Evolutionary conservation across 2,329 filamentous ascomycete genomes (phyloP).

Genomic region (Paraphoma chrysanthemicola): DNA sequence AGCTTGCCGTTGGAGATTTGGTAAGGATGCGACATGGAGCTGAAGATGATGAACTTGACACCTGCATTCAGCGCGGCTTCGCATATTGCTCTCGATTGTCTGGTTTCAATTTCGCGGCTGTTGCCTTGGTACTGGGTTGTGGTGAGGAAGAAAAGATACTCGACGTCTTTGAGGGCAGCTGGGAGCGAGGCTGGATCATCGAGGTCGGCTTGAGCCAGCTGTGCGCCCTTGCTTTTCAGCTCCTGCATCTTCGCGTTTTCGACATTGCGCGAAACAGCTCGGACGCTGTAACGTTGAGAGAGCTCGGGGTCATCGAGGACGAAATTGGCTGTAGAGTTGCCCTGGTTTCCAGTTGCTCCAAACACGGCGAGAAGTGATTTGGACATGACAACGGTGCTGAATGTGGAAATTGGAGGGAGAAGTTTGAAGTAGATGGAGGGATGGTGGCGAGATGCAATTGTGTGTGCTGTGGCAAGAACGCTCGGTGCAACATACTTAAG

Average conservation of each 20-base stretch:
- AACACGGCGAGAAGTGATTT: conserved; percentile 38
- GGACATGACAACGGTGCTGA: conserved; percentile 2
- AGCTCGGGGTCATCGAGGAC: conserved; percentile 53
- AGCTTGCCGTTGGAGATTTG: conserved; percentile 44
- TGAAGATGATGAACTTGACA: conserved; percentile 51
- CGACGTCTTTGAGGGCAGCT: conserved; percentile 26
- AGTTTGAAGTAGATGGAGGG: no score
- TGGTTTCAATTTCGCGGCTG: conserved; percentile 34
- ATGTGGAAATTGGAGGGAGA: not conserved
- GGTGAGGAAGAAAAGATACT: conserved; percentile 40
- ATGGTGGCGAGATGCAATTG: no score
- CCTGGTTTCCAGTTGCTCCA: conserved; percentile 57
- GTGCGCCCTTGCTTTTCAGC: conserved; percentile 56
- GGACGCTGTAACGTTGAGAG: conserved; percentile 52
- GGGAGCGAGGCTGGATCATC: conserved; percentile 40
- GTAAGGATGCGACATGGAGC: conserved; percentile 34
- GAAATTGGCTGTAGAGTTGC: conserved; percentile 60
- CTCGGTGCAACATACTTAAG: no score
- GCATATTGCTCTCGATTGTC: conserved; percentile 33
- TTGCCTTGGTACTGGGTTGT: conserved; percentile 29
- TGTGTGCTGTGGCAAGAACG: no score
- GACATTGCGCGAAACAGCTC: conserved; percentile 62
- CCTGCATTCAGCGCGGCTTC: conserved; percentile 43
- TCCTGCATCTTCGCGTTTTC: conserved; percentile 53
- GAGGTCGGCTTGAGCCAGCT: conserved; percentile 62